Conservation (phyloP, 306 rosid genomes). For the Vicia villosa region DNA sequence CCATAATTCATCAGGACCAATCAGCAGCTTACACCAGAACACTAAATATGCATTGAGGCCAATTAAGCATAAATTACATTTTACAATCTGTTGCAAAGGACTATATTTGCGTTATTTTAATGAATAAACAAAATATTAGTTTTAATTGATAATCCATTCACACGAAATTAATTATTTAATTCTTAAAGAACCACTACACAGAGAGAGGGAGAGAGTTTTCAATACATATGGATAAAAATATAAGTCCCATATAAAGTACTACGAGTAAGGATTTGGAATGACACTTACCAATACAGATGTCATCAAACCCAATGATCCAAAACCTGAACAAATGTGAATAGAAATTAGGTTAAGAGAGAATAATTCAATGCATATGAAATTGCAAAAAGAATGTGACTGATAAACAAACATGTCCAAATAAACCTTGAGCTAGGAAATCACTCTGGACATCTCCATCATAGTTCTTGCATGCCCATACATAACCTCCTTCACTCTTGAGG, state of each 20-base stretch:
- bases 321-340: constrained; percentile 57
- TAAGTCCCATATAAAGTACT: constrained; percentile 6
- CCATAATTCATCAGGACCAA: constrained; percentile 26
- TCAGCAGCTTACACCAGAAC: constrained; percentile 16
- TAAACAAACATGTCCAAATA: constrained; percentile 32
- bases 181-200: neutral
- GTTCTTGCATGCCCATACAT: constrained; percentile 99
- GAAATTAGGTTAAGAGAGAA: constrained; percentile 32
- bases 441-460: constrained; percentile 99
- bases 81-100: constrained; percentile 4
- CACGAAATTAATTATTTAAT: constrained; percentile 20
- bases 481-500: constrained; percentile 96
- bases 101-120: neutral
- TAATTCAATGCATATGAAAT: constrained; percentile 5
- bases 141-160: constrained; percentile 9
- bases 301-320: constrained; percentile 99
- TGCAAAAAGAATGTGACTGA: constrained; percentile 18
- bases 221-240: constrained; percentile 15
- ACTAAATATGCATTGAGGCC: neutral
- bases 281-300: constrained; percentile 90
- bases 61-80: neutral
- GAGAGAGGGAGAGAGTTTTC: neutral
- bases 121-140: neutral
- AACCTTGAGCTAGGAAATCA: constrained; percentile 99
- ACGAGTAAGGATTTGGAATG: neutral